Evolutionary conservation across 2,329 filamentous ascomycete genomes (phyloP).

Genomic region (Xylaria sp.): DNA sequence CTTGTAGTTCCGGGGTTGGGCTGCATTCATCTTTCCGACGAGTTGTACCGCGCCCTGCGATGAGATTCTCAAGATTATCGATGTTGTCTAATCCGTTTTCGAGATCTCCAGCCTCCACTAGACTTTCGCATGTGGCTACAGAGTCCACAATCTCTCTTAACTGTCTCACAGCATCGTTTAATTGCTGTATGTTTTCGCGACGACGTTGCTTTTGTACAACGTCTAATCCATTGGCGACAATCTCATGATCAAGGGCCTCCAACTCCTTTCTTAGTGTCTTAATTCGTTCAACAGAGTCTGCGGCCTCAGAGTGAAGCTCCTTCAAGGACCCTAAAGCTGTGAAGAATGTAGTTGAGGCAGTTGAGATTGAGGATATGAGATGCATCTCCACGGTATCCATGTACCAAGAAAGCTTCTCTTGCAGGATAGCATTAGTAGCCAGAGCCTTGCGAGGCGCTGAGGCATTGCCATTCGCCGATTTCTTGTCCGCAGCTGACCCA

Average conservation of each 20-base stretch:
- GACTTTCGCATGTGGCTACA: constrained; percentile 78
- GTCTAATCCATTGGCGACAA: constrained; percentile 85
- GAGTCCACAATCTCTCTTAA: constrained; percentile 81
- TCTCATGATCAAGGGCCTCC: constrained; percentile 82
- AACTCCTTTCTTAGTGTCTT: constrained; percentile 83
- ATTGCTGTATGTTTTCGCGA: constrained; percentile 83
- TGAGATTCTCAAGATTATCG: constrained; percentile 80
- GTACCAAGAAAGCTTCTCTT: constrained; percentile 99
- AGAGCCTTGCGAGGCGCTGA: constrained; percentile 81
- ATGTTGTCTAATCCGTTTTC: constrained; percentile 83
- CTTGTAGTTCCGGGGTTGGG: constrained; percentile 62
- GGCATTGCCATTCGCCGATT: constrained; percentile 66
- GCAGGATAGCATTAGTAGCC: constrained; percentile 94
- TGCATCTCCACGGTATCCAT: constrained; percentile 99
- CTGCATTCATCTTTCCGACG: constrained; percentile 43
- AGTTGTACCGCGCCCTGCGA: constrained; percentile 74
- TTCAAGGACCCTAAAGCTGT: constrained; percentile 90
- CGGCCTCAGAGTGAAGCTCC: constrained; percentile 90
- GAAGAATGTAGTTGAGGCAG: constrained; percentile 95
- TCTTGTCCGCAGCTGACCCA: constrained; percentile 64
- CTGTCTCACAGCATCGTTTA: constrained; percentile 86
- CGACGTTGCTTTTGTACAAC: constrained; percentile 85
- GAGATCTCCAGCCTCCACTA: constrained; percentile 86
- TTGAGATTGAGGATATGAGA: constrained; percentile 94
- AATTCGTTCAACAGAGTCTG: constrained; percentile 89